These are phyloP conservation scores for Amphibolis antarctica DNA, from an alignment of 106 monocot species.

Conservation along the genomic window DNA sequence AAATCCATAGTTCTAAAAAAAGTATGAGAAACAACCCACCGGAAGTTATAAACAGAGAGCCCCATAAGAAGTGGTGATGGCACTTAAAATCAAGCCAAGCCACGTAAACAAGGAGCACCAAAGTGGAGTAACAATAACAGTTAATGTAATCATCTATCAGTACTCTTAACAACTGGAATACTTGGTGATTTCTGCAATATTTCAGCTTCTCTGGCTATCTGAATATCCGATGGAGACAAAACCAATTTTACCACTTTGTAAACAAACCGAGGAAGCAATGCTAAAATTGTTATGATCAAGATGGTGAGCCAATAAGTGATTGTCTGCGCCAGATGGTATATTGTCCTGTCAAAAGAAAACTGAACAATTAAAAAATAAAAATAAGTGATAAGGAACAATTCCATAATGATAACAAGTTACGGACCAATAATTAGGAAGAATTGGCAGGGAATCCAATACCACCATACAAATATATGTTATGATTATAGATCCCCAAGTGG, in stretches of 20 bases:
- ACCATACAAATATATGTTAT: conserved; percentile 72
- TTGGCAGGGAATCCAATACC: conserved; percentile 79
- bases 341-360: conserved; percentile 58
- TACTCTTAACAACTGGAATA: background rate
- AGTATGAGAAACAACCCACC: background rate
- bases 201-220: conserved; percentile 93
- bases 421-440: conserved; percentile 92
- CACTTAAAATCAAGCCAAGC: conserved; percentile 2
- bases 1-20: background rate
- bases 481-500: conserved; percentile 78
- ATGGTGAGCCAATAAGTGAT: conserved; percentile 85
- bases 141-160: conserved; percentile 7
- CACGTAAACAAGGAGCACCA: background rate
- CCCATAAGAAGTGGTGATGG: background rate
- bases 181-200: conserved; percentile 36
- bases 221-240: conserved; percentile 85
- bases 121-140: conserved; percentile 1
- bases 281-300: conserved; percentile 60
- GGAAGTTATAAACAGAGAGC: background rate
- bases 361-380: conserved; percentile 5
- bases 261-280: conserved; percentile 79
- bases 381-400: background rate
- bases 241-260: conserved; percentile 65
- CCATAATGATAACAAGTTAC: conserved; percentile 18
- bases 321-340: conserved; percentile 53